These are phyloP conservation scores for Leishmania braziliensis DNA, from an alignment of 208 protist species.

Conservation along the genomic window DNA sequence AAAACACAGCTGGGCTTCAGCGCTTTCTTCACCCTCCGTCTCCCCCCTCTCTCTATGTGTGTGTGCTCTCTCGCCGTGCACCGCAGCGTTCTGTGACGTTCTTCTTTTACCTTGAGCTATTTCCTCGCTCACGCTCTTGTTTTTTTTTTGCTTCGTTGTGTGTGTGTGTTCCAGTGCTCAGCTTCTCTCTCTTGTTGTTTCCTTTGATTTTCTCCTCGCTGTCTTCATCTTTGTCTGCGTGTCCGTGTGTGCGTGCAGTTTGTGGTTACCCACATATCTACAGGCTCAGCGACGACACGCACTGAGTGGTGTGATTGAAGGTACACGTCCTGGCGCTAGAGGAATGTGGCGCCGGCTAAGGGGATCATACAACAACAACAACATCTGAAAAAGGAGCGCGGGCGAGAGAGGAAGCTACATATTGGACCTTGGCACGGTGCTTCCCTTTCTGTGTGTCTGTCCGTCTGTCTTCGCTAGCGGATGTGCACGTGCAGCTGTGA, in stretches of 20 bases:
- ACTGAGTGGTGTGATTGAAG: neutral
- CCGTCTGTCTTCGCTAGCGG: neutral
- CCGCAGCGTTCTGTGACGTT: neutral
- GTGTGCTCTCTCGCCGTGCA: constrained; percentile 7
- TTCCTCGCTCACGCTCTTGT: neutral
- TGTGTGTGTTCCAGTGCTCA: neutral
- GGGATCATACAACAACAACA: no score
- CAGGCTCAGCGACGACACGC: neutral
- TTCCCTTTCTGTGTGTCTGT: neutral
- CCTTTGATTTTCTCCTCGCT: neutral
- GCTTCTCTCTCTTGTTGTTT: neutral
- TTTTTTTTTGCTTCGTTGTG: neutral
- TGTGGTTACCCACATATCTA: neutral
- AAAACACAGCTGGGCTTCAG: neutral
- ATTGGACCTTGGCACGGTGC: neutral
- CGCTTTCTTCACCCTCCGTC: neutral
- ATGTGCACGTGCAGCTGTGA: neutral
- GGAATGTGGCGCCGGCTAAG: no score
- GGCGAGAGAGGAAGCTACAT: neutral
- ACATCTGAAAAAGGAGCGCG: neutral
- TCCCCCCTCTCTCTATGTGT: neutral
- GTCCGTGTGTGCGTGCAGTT: neutral
- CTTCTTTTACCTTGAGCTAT: constrained; percentile 10
- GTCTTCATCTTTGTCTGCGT: neutral
- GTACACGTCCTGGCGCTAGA: neutral